Evolutionary conservation across 495 filamentous ascomycete species (phyloP).

Genomic region (Tuber indicum): DNA sequence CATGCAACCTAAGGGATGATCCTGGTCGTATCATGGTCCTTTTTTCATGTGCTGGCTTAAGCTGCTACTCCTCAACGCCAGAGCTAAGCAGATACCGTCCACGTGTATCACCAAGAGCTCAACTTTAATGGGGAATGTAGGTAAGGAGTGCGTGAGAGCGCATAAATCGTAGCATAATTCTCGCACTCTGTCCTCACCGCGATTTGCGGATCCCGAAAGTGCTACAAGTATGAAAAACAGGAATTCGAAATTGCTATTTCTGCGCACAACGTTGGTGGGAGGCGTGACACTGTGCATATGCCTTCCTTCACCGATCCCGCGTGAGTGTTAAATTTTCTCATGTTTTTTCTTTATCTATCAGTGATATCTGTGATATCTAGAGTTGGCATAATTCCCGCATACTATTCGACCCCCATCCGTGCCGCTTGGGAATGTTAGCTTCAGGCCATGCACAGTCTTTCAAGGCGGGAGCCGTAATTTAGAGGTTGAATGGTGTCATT

Average conservation of each 20-base stretch:
- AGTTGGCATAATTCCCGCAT: background rate
- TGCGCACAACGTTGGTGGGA: background rate
- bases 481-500: background rate
- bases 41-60: background rate
- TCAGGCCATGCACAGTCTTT: background rate
- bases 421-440: background rate
- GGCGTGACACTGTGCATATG: background rate
- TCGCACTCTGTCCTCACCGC: background rate
- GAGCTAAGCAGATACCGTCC: background rate
- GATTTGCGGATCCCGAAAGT: background rate
- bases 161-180: background rate
- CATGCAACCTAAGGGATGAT: too few relatives aligned
- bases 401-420: background rate
- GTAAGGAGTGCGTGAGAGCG: background rate
- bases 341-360: background rate
- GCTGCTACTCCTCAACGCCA: background rate
- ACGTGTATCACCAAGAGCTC: background rate
- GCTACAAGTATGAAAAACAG: background rate
- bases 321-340: background rate
- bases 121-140: background rate
- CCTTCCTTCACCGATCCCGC: background rate
- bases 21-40: background rate
- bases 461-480: background rate
- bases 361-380: fast-evolving
- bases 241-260: background rate